Evolutionary conservation across 768 basidiomycete genomes (phyloP).

Genomic region (Tylopilus subfusipes): DNA sequence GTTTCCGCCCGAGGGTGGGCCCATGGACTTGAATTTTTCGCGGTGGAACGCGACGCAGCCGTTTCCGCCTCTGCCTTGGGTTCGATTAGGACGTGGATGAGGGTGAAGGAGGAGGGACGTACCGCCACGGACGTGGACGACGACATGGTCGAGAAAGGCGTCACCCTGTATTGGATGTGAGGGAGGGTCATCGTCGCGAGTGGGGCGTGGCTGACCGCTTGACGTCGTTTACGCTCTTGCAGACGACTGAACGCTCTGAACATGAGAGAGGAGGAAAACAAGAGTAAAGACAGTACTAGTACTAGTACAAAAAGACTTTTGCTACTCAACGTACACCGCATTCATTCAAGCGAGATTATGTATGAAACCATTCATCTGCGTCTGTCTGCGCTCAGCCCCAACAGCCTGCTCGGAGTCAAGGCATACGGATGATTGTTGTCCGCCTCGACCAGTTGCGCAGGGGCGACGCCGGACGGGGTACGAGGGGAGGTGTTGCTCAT

Average conservation of each 20-base stretch:
- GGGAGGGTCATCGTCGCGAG: background rate
- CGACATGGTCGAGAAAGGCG: conserved; percentile 76
- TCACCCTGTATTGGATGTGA: conserved; percentile 50
- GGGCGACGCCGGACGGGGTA: background rate
- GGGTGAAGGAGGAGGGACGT: conserved; percentile 15
- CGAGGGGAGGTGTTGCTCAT: conserved; percentile 41
- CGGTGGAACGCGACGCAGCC: conserved; percentile 93
- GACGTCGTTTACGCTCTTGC: conserved; percentile 75
- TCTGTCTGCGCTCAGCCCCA: conserved; percentile 21
- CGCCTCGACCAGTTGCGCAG: background rate
- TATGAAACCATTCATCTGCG: background rate
- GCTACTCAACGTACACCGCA: background rate
- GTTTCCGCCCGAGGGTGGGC: conserved; percentile 91
- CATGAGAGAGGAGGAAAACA: background rate
- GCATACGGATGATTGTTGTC: conserved; percentile 6
- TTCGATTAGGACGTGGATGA: background rate
- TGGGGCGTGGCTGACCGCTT: conserved; percentile 45
- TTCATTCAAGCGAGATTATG: background rate
- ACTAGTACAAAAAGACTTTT: background rate
- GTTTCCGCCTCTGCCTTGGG: conserved; percentile 76
- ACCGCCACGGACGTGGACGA: conserved; percentile 80
- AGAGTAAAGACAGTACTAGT: background rate
- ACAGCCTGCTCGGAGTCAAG: conserved; percentile 25
- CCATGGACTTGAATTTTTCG: conserved; percentile 78
- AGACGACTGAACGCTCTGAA: background rate